Evolutionary conservation across 2,329 filamentous ascomycete genomes (phyloP), one percentile per base, ranked within the genome.

Genomic region (Lecanicillium sp.): DNA sequence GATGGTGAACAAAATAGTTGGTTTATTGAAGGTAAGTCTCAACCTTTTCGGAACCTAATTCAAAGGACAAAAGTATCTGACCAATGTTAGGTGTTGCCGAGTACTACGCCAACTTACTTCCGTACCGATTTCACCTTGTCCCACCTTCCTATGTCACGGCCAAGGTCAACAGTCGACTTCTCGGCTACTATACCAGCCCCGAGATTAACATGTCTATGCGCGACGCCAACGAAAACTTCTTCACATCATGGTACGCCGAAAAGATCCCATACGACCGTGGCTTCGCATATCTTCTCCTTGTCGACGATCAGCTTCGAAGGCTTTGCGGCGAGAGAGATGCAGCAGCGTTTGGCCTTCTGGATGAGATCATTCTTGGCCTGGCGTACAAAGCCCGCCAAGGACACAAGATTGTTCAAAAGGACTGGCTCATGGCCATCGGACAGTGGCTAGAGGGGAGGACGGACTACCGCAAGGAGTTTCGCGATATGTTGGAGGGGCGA

Each of bases 101-200:
- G 3, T 37, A 41, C 14, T 46, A 46, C n/a, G 29, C 33, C 17
- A 28, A 36, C 4, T 39, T 44, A 4, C 20, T 47, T 5, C 44
- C 45, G 3, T 46, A 47, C 17, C 37, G 45, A 4, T 44, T 46
- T 29, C 32, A 39, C 17, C 39, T 46, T 15, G 37, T 39, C n/a
- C 36, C 34, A 3, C 37, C 30, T 3, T 40, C 36, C n/a, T 47
- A 42, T 11, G 37, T 47, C 8, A 39, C 38, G 6, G 31, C 17
- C 7, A 37, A 29, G 11, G 20, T 44, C 11, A 47, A 47, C 14
- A 28, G 25, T 27, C 39, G 32, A 15, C 30, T 46, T 12, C 30
- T 36, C 9, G 33, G 37, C 18, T 46, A 47, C 17, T 47, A 40
- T 19, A 40, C 45, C 4, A 47, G 34, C 15, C 45, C 44, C 4